Evolutionary conservation across 148 eudicot species (phyloP), one percentile per base, ranked within the genome.

Genomic region (Chenopodium suecicum): DNA sequence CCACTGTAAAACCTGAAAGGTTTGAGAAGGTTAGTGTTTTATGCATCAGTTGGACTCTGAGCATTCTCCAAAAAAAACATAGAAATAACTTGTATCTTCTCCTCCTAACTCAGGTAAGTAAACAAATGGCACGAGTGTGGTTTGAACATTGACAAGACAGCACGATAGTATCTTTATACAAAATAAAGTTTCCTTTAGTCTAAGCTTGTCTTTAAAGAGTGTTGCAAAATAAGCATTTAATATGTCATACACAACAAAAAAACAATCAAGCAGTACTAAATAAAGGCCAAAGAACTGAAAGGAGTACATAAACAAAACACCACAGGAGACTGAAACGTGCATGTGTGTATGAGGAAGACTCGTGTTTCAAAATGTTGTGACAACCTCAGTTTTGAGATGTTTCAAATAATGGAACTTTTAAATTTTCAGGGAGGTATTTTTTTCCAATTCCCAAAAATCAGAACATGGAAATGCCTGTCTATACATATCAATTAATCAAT

Each of bases 1-100:
- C 98, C 97, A 93, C 22, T 66, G 86, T 70, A 95, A 86, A 70
- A 92, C 87, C 98, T 95, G 88, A 71, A 80, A 88, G 73, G 17
- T 37, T 50, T 16, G 34, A 71, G 48, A 70, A 63, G 34, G 50
- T 72, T 14, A 71, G 25, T 29, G 48, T 10, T 17, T 72, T 48
- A 27, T 23, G 11, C 32, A 52, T 79, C 31, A 79, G 1, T 71
- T 7, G 32, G 60, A 70, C 44, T 41, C 44, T 41, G 44, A n/a
- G 20, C 27, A 31, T 41, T 76, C 32, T n/a, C 50, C 37, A 77
- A 78, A 48, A 60, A 27, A 27, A 54, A 48, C 9, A 73, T 20
- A n/a, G 20, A 2, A n/a, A 73, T 29, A 37, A 12, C 10, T 41
- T n/a, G 70, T 66, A 46, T 46, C 25, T 64, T 44, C 44, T 66